phyloP scores from a whole-genome alignment of 106 monocot genomes.

The Cymbidium sinense region DNA sequence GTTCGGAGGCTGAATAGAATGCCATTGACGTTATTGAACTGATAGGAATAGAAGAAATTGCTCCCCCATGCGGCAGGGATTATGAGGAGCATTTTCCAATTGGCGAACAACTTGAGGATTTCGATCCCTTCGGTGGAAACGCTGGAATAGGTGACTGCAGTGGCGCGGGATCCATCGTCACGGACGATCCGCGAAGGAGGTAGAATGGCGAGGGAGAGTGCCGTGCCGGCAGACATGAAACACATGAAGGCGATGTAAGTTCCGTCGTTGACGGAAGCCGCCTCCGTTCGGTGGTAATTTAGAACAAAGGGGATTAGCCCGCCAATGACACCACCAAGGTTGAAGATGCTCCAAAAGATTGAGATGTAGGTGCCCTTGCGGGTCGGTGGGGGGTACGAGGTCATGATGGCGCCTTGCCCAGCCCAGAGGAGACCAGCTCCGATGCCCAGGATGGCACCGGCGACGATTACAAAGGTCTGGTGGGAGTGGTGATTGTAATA shows the following conservation, averaged over 20 bases:
- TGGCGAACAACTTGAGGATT: conserved; percentile 53
- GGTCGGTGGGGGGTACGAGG: conserved; percentile 58
- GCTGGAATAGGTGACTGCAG: conserved; percentile 38
- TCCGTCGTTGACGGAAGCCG: conserved; percentile 74
- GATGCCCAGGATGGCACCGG: conserved; percentile 76
- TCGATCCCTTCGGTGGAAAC: conserved; percentile 37
- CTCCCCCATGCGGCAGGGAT: conserved; percentile 86
- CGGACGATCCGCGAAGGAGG: conserved; percentile 57
- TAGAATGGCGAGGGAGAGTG: conserved; percentile 57
- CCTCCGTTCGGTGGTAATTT: conserved; percentile 59
- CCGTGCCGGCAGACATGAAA: conserved; percentile 78
- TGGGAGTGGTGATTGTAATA: conserved; percentile 75
- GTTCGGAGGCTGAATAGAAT: conserved; percentile 74
- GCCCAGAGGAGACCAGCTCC: conserved; percentile 93
- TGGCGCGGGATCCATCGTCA: conserved; percentile 50
- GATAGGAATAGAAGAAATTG: conserved; percentile 99
- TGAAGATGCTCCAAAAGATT: conserved; percentile 91
- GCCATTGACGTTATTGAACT: conserved; percentile 97
- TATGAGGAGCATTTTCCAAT: conserved; percentile 84
- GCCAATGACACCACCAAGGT: conserved; percentile 88
- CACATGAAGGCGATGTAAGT: conserved; percentile 94
- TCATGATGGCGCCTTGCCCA: conserved; percentile 86
- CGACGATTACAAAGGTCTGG: conserved; percentile 59
- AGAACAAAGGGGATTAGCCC: conserved; percentile 87
- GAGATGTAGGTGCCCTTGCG: conserved; percentile 79